Conservation (phyloP, 2,329 filamentous ascomycete species). For the Clonostachys sp. region DNA sequence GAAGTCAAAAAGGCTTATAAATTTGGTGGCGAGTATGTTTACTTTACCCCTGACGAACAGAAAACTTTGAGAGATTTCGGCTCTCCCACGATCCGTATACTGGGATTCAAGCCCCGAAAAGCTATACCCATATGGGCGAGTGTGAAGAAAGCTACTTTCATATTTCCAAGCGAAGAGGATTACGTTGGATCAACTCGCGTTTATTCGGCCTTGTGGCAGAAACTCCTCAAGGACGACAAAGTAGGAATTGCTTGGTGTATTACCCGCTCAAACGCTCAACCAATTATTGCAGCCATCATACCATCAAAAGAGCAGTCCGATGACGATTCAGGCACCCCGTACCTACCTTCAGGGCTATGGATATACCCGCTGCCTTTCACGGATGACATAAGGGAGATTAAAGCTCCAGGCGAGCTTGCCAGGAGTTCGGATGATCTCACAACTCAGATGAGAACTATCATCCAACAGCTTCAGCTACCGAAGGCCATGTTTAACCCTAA, state of each 20-base stretch:
- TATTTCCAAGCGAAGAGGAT: conserved; percentile 89
- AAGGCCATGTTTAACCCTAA: conserved; percentile 78
- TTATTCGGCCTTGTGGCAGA: conserved; percentile 87
- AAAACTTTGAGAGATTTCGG: conserved; percentile 76
- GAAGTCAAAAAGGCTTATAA: conserved; percentile 93
- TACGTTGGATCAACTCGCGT: conserved; percentile 89
- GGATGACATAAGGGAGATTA: conserved; percentile 78
- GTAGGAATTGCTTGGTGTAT: conserved; percentile 89
- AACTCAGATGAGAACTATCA: conserved; percentile 75
- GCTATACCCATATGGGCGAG: conserved; percentile 79
- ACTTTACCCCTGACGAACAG: conserved; percentile 82
- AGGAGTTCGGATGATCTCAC: conserved; percentile 67
- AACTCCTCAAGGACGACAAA: conserved; percentile 73
- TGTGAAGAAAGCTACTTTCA: conserved; percentile 80
- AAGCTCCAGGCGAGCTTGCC: conserved; percentile 48
- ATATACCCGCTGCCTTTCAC: conserved; percentile 82
- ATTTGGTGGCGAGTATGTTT: conserved; percentile 86
- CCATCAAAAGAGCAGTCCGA: conserved; percentile 66
- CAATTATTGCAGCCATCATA: conserved; percentile 75
- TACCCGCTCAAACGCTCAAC: conserved; percentile 73
- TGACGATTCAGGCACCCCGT: conserved; percentile 61
- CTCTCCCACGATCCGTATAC: conserved; percentile 75
- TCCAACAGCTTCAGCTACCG: conserved; percentile 85
- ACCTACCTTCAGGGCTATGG: conserved; percentile 81
- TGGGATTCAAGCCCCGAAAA: conserved; percentile 85